phyloP scores from a whole-genome alignment of 768 basidiomycete species.

The Hygrophoropsis aurantiaca region DNA sequence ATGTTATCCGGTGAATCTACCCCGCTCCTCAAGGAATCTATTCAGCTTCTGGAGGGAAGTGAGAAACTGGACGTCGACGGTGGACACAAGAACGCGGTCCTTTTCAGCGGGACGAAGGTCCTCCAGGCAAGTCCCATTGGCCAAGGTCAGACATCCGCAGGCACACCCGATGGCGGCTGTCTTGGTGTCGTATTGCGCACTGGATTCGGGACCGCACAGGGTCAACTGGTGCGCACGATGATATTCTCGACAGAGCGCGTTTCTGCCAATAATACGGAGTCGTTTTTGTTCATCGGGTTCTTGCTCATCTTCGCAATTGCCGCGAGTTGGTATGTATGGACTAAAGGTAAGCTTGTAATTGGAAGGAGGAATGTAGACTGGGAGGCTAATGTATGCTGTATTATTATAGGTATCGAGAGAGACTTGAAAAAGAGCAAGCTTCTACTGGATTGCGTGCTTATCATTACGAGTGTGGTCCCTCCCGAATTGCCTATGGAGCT shows the following conservation, averaged over 20 bases:
- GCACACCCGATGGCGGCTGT: slow-evolving; percentile 90
- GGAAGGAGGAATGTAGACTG: too few species aligned
- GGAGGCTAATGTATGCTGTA: too few species aligned
- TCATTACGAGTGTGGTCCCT: slow-evolving; percentile 96
- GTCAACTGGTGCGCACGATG: slow-evolving; percentile 97
- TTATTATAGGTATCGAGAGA: slow-evolving; percentile 74
- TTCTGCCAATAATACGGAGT: slow-evolving; percentile 93
- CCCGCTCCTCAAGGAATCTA: slow-evolving; percentile 92
- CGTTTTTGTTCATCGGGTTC: slow-evolving; percentile 98
- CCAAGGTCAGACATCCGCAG: slow-evolving; percentile 39
- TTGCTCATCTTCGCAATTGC: slow-evolving; percentile 96
- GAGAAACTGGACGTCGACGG: slow-evolving; percentile 86
- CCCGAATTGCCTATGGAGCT: slow-evolving; percentile 99
- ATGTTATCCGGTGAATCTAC: slow-evolving; percentile 99
- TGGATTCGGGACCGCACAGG: slow-evolving; percentile 96
- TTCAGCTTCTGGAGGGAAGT: slow-evolving; percentile 73
- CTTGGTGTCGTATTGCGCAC: slow-evolving; percentile 91
- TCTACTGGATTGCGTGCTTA: slow-evolving; percentile 91
- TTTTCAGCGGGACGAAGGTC: slow-evolving; percentile 98
- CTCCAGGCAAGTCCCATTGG: slow-evolving; percentile 65
- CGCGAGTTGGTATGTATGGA: slow-evolving; percentile 98
- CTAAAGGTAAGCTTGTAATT: slow-evolving; percentile 65
- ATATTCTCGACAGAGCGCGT: slow-evolving; percentile 97
- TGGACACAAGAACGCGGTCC: slow-evolving; percentile 79
- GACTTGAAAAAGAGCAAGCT: slow-evolving; percentile 94